These are phyloP conservation scores for Barbarea vulgaris DNA, from an alignment of 345 rosid species.

Conservation along the genomic window DNA sequence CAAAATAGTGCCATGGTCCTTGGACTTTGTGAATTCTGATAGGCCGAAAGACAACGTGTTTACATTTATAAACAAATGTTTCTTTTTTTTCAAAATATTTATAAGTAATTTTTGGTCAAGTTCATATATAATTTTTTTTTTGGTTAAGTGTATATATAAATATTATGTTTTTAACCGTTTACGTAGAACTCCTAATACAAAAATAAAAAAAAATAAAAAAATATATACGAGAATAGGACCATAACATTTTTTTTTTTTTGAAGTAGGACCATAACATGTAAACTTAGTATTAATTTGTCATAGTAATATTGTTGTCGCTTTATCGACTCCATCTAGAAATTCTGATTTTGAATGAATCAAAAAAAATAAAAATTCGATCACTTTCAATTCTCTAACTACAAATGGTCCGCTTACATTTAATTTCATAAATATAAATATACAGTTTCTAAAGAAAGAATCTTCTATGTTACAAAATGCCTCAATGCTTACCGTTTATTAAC, in stretches of 20 bases:
- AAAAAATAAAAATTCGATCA: not conserved
- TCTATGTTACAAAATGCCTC: not conserved
- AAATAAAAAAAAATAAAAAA: not conserved
- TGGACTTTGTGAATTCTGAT: not conserved
- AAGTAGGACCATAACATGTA: too few relatives aligned
- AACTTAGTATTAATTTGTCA: too few relatives aligned
- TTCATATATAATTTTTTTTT: too few relatives aligned
- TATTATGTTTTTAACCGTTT: not conserved
- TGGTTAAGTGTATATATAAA: not conserved
- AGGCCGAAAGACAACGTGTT: not conserved
- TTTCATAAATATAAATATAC: not conserved
- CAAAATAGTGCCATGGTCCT: slow-evolving; percentile 17
- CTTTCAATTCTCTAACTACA: not conserved
- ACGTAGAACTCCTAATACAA: not conserved
- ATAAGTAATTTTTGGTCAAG: too few relatives aligned
- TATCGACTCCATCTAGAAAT: too few relatives aligned
- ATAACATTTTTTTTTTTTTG: too few relatives aligned
- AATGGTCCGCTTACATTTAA: not conserved
- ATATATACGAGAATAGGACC: not conserved
- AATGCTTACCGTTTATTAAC: not conserved
- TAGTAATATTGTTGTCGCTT: too few relatives aligned
- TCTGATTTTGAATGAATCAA: not conserved
- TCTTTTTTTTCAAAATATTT: not conserved
- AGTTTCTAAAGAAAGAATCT: not conserved
- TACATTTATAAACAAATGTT: not conserved